Evolutionary conservation across 768 basidiomycete genomes (phyloP).

Genomic region (Suillus subluteus): DNA sequence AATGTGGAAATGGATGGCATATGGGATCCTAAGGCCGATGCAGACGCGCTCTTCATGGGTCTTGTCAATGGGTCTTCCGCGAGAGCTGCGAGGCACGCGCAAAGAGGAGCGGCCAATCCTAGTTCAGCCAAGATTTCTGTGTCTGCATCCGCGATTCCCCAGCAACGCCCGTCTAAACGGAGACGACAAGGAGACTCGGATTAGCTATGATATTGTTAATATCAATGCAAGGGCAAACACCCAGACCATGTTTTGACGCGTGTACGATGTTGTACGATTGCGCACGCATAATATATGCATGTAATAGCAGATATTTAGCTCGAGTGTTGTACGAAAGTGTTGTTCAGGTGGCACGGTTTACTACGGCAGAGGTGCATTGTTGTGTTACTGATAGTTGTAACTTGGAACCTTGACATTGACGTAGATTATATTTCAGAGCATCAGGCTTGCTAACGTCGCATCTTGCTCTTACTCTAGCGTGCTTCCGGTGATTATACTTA

Average conservation of each 20-base stretch:
- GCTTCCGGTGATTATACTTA: background rate
- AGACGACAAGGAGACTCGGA: slow-evolving; percentile 3
- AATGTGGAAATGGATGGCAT: slow-evolving; percentile 18
- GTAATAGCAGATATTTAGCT: background rate
- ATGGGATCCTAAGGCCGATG: slow-evolving; percentile 9
- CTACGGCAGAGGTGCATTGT: background rate
- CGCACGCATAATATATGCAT: background rate
- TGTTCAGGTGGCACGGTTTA: background rate
- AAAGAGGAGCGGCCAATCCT: background rate
- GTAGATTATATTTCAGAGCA: background rate
- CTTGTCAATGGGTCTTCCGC: slow-evolving; percentile 5
- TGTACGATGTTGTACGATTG: background rate
- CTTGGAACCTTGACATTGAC: background rate
- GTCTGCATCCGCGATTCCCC: background rate
- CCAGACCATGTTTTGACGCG: background rate
- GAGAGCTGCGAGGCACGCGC: background rate
- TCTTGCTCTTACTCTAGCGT: background rate
- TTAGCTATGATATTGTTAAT: background rate
- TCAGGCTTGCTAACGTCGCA: background rate
- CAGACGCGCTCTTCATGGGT: slow-evolving; percentile 9
- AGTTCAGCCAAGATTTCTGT: background rate
- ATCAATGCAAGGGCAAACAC: background rate
- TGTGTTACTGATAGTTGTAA: background rate
- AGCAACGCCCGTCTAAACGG: slow-evolving; percentile 2
- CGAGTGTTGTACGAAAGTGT: background rate